Evolutionary conservation across 305 asterid genomes (phyloP).

Genomic region (Fraxinus dipetala): DNA sequence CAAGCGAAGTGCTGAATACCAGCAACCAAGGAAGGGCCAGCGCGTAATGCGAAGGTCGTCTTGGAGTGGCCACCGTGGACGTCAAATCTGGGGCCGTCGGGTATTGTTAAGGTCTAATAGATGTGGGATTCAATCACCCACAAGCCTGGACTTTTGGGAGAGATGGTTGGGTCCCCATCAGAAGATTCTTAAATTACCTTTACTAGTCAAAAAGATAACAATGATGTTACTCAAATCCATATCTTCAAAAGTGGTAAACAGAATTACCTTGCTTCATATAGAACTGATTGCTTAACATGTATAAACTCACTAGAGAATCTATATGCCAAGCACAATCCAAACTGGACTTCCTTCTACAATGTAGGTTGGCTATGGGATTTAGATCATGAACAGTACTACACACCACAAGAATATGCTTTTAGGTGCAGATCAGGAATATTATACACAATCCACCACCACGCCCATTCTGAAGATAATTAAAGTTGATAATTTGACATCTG

Average conservation of each 20-base stretch:
- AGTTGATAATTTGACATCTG: slow-evolving; percentile 9
- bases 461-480: not conserved
- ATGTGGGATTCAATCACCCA: not conserved
- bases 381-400: slow-evolving; percentile 13
- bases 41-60: not conserved
- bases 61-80: not conserved
- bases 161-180: not conserved
- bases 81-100: not conserved
- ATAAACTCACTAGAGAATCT: not conserved
- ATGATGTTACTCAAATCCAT: not conserved
- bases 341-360: not conserved
- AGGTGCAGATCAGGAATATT: slow-evolving; percentile 1
- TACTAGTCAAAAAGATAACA: not conserved
- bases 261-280: not conserved
- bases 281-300: not conserved
- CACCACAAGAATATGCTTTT: not conserved
- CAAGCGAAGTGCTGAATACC: not conserved
- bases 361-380: not conserved
- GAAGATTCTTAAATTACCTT: not conserved
- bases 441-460: not conserved
- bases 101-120: not conserved
- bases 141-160: not conserved
- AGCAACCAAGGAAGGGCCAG: not conserved
- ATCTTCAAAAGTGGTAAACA: slow-evolving; percentile 10
- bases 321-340: not conserved